Percentiles rank a stretch among this genome's conserved stretches.
Evolutionary conservation across 495 filamentous ascomycete species (phyloP).

Genomic region (Talaromyces liani): DNA sequence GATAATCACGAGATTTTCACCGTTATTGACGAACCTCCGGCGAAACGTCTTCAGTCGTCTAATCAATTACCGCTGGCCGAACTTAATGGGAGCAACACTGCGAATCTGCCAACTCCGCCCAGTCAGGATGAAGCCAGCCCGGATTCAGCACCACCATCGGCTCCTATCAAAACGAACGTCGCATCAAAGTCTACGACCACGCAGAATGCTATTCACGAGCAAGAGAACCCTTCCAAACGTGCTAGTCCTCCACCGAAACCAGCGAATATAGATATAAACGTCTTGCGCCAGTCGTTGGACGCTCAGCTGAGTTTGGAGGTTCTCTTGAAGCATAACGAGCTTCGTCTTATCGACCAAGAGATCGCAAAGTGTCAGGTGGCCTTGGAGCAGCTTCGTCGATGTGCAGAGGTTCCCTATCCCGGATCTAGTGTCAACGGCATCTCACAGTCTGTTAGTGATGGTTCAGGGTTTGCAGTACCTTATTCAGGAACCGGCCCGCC

Average conservation of each 20-base stretch:
- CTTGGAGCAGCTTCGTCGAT: conserved; percentile 91
- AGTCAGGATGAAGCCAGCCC: conserved; percentile 5
- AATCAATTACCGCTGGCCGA: conserved; percentile 8
- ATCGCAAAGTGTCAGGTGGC: conserved; percentile 91
- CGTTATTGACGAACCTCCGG: conserved; percentile 21
- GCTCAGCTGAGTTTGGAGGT: conserved; percentile 88
- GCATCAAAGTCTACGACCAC: neutral
- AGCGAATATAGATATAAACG: conserved; percentile 23
- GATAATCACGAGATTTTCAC: conserved; percentile 23
- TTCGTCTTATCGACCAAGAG: conserved; percentile 91
- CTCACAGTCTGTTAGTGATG: conserved; percentile 57
- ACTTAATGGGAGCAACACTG: conserved; percentile 11
- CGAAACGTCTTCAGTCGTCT: conserved; percentile 25
- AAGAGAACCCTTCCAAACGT: conserved; percentile 10
- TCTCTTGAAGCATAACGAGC: conserved; percentile 85
- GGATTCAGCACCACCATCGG: neutral
- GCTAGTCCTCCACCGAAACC: conserved; percentile 16
- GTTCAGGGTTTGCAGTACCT: conserved; percentile 60
- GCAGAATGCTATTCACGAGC: conserved; percentile 8
- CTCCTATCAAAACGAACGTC: neutral
- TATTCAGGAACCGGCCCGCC: conserved; percentile 46
- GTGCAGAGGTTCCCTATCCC: conserved; percentile 83
- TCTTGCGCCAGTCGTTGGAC: conserved; percentile 65
- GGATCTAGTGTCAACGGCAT: conserved; percentile 54
- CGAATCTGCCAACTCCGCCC: conserved; percentile 9